Conservation (phyloP, 2,329 filamentous ascomycete species). For the Aspergillus ustus region DNA sequence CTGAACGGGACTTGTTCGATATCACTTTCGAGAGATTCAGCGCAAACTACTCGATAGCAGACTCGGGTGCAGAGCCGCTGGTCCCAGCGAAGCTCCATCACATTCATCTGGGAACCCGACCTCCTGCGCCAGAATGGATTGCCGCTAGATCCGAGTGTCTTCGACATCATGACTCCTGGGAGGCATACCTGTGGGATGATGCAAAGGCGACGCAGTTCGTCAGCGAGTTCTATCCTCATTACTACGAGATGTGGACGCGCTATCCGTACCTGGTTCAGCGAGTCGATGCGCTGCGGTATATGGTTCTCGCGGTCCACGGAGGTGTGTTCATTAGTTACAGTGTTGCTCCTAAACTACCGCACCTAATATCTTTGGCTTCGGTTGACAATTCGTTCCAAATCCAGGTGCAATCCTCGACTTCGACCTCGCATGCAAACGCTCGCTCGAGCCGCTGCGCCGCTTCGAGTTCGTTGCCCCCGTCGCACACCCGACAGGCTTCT, state of each 20-base stretch:
- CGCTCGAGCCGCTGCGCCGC: constrained; percentile 45
- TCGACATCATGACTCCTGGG: constrained; percentile 23
- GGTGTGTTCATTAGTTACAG: constrained; percentile 20
- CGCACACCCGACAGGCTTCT: constrained; percentile 48
- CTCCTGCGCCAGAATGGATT: constrained; percentile 25
- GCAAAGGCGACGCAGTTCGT: constrained; percentile 20
- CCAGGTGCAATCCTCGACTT: constrained; percentile 38
- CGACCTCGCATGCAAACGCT: constrained; percentile 46
- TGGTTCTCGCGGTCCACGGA: constrained; percentile 27
- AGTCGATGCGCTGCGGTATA: constrained; percentile 31
- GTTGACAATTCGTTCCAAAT: neutral
- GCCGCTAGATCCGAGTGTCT: constrained; percentile 22
- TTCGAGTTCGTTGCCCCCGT: constrained; percentile 50
- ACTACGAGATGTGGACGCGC: constrained; percentile 23
- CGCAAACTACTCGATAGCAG: neutral
- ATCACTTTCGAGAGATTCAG: constrained; percentile 14
- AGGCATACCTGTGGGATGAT: constrained; percentile 24
- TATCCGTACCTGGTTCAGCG: constrained; percentile 28
- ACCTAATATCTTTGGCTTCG: too few species aligned
- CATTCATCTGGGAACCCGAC: constrained; percentile 21
- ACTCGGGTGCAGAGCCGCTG: neutral
- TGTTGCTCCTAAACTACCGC: too few species aligned
- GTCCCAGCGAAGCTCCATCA: constrained; percentile 16
- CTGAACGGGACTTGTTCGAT: constrained; percentile 15
- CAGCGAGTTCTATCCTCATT: constrained; percentile 22